phyloP scores from a whole-genome alignment of 495 filamentous ascomycete genomes.

The Neurospora sublineolata region DNA sequence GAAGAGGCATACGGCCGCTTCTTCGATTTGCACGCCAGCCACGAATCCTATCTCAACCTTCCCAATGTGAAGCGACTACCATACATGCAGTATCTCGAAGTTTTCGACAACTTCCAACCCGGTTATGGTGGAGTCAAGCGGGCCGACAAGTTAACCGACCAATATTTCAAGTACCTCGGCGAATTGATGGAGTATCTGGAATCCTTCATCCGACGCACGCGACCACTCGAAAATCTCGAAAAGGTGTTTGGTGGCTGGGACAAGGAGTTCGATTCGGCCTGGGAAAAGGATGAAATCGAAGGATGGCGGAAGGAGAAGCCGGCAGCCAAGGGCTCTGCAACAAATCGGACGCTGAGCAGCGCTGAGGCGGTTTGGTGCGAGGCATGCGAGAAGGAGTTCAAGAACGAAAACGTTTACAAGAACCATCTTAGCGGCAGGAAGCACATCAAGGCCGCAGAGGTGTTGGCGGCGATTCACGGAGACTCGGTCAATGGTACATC shows the following conservation, averaged over 20 bases:
- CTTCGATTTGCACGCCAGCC: constrained; percentile 71
- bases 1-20: constrained; percentile 88
- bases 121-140: constrained; percentile 60
- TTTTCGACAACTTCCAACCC: constrained; percentile 75
- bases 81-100: constrained; percentile 83
- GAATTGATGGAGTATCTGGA: constrained; percentile 73
- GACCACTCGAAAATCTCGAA: constrained; percentile 72
- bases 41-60: constrained; percentile 84
- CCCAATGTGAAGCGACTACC: constrained; percentile 68
- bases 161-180: constrained; percentile 83
- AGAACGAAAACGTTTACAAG: constrained; percentile 89
- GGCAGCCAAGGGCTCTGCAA: constrained; percentile 22
- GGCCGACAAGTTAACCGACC: constrained; percentile 74
- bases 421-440: constrained; percentile 83
- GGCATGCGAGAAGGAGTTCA: constrained; percentile 88
- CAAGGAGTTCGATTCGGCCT: constrained; percentile 69
- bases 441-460: constrained; percentile 71
- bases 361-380: constrained; percentile 73
- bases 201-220: constrained; percentile 66
- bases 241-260: constrained; percentile 65
- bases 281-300: constrained; percentile 63
- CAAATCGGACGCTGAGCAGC: constrained; percentile 37
- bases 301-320: constrained; percentile 62
- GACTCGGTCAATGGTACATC: constrained; percentile 19
- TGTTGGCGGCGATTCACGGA: constrained; percentile 27